Evolutionary conservation across 768 basidiomycete genomes (phyloP), one percentile per base, ranked within the genome.

Genomic region (Xerocomellus intermedius): DNA sequence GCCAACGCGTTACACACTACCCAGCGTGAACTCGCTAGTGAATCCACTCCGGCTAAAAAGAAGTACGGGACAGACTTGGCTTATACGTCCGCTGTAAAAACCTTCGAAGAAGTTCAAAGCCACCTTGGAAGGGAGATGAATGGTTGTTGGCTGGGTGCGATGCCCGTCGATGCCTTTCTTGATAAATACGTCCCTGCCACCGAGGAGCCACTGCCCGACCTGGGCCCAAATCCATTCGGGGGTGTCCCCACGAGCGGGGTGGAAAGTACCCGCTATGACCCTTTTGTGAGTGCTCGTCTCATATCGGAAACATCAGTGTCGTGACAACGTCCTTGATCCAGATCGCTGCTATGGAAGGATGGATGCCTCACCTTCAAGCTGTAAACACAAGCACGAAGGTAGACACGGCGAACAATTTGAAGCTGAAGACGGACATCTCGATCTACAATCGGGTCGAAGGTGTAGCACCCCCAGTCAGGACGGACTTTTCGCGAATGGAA

Each of bases 361-460:
- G 54, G 54, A 56, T 56, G 4, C 49, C 54, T 4, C 21, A 28
- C 14, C 22, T 55, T 0, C 8, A 19, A 1, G 57, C 54, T 4
- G 42, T 57, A 1, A 51, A 56, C 41, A 51, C 49, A 19, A 51
- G 54, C 17, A 33, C 12, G 7, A 56, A 10, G 13, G 28, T 8
- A 28, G 57, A 51, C 19, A 35, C 22, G 1, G 24, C 4, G 7
- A 56, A 59, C 8, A 7, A 41, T 0, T 2, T 57, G 30, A 43
- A 36, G 10, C 46, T 45, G 13, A 59, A 45, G 41, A 12, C 35
- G 3, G 57, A 50, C n/a, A 8, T 56, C 8, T 56, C 57, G n/a
- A n/a, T n/a, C n/a, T n/a, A n/a, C n/a, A n/a, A n/a, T n/a, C n/a
- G n/a, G n/a, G n/a, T n/a, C n/a, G n/a, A n/a, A n/a, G n/a, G n/a